Percentiles rank a stretch among this genome's conserved stretches.
These are phyloP conservation scores for Rutstroemia sydowiana DNA, from an alignment of 2,329 filamentous ascomycete genomes.

Conservation along the genomic window DNA sequence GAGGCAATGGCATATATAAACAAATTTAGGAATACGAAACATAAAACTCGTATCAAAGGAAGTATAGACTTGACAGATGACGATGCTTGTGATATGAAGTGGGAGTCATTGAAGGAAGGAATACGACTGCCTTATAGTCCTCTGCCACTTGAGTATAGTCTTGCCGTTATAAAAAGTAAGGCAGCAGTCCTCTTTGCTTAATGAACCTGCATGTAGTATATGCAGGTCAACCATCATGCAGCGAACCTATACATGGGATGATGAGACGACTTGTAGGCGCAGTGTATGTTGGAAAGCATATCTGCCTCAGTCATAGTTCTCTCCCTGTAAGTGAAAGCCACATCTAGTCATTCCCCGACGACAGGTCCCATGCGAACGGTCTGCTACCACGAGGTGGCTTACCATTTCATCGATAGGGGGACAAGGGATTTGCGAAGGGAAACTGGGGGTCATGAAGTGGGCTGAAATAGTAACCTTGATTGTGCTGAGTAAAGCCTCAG, in stretches of 20 bases:
- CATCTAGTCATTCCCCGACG: constrained; percentile 9
- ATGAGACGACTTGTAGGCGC: constrained; percentile 20
- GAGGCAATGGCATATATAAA: constrained; percentile 28
- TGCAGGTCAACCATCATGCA: constrained; percentile 26
- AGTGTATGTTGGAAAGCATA: constrained; percentile 16
- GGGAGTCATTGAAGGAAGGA: constrained; percentile 27
- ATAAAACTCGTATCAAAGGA: constrained; percentile 27
- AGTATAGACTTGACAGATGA: constrained; percentile 22
- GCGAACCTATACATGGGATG: constrained; percentile 19
- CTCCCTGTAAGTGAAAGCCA: constrained; percentile 11
- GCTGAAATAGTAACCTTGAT: constrained; percentile 11
- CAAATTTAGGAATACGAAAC: constrained; percentile 20
- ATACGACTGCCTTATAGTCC: constrained; percentile 29
- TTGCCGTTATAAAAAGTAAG: constrained; percentile 19
- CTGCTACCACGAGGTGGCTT: constrained; percentile 16
- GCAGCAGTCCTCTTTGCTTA: constrained; percentile 20
- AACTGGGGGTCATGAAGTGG: constrained; percentile 5
- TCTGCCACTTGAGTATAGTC: constrained; percentile 14
- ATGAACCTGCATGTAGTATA: constrained; percentile 17
- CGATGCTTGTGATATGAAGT: constrained; percentile 24
- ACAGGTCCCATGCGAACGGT: constrained; percentile 24
- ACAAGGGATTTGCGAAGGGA: background rate
- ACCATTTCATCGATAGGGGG: background rate
- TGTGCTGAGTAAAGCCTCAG: constrained; percentile 11
- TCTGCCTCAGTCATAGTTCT: constrained; percentile 13